Base-by-base conservation (phyloP, 352 stramenopile species). In the Aphanomyces stellatus region DNA sequence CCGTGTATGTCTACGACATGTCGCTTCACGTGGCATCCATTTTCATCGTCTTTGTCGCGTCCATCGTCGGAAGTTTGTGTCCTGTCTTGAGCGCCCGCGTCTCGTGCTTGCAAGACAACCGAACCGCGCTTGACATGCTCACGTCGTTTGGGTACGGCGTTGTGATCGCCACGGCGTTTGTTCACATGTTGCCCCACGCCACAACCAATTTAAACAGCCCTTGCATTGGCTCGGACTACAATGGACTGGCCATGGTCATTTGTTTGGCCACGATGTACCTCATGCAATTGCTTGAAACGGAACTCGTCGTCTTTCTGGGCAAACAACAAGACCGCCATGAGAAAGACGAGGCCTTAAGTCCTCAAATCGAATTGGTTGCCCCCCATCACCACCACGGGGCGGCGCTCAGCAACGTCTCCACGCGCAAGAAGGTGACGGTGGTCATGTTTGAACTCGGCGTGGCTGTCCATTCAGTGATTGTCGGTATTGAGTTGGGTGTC, bases 401-500 rank as follows among this genome's bases (percentile, higher is more conserved):
- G n/a, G 13, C 37, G 37, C 13, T n/a, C 37, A 46, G 37, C 37
- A 19, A 19, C n/a, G 11, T 46, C 37, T 11, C 13, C 37, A 2
- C 37, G 37, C 37, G 37, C 37, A 46, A 46, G 37, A 62, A 43
- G 27, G 65, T 89, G 33, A 69, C 75, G 10, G 78, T 74, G 5
- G 10, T 83, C 3, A 76, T 89, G 40, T 88, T 87, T 69, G 75
- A 88, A 30, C 31, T 80, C 40, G 76, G 80, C 4, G 76, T 88
- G 25, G 63, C 85, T 53, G 82, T 88, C 59, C 82, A 90, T 71
- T 88, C 77, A 17, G 71, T 91, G 28, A 84, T 91, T 35, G 78
- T 91, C 8, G 82, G 81, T 25, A 56, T 90, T 13, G 74, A 87
- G 53, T 63, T 91, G 8, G 79, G 78, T 15, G 79, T 90, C 25